These are phyloP conservation scores for Fusarium heterosporum DNA, from an alignment of 2,329 filamentous ascomycete species.

Conservation along the genomic window DNA sequence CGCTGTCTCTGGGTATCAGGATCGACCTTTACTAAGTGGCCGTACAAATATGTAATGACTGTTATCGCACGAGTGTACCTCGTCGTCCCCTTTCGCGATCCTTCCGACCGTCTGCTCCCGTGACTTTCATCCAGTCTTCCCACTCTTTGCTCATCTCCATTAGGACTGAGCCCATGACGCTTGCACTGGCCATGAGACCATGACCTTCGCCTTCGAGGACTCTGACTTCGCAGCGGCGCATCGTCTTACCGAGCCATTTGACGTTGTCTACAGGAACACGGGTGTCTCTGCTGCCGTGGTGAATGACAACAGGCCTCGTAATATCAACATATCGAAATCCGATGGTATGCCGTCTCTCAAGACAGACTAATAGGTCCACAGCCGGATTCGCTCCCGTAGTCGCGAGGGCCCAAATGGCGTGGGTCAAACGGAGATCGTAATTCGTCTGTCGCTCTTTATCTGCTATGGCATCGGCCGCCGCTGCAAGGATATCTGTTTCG, in stretches of 20 bases:
- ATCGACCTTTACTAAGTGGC: conserved; percentile 9
- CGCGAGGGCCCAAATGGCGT: conserved; percentile 93
- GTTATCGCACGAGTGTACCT: conserved; percentile 41
- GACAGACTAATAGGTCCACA: conserved; percentile 89
- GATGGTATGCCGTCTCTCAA: conserved; percentile 90
- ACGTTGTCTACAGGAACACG: conserved; percentile 96
- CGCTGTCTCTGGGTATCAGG: conserved; percentile 33
- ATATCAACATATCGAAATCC: conserved; percentile 98
- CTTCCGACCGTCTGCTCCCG: conserved; percentile 55
- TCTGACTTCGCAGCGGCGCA: conserved; percentile 91
- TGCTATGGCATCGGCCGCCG: conserved; percentile 70
- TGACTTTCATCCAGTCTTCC: conserved; percentile 83
- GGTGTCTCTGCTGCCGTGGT: conserved; percentile 90
- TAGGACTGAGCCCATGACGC: conserved; percentile 92
- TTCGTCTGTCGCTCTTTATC: conserved; percentile 78
- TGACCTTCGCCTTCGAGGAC: conserved; percentile 93
- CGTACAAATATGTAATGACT: not conserved
- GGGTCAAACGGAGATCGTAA: conserved; percentile 88
- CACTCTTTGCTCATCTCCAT: conserved; percentile 95
- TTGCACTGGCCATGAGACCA: conserved; percentile 93
- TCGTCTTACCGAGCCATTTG: conserved; percentile 91
- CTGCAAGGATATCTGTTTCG: conserved; percentile 55
- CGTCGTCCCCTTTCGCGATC: conserved; percentile 51
- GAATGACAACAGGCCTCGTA: conserved; percentile 88
- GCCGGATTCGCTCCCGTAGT: conserved; percentile 94